These are phyloP conservation scores for Salix brachista DNA, from an alignment of 345 rosid genomes.

Conservation along the genomic window DNA sequence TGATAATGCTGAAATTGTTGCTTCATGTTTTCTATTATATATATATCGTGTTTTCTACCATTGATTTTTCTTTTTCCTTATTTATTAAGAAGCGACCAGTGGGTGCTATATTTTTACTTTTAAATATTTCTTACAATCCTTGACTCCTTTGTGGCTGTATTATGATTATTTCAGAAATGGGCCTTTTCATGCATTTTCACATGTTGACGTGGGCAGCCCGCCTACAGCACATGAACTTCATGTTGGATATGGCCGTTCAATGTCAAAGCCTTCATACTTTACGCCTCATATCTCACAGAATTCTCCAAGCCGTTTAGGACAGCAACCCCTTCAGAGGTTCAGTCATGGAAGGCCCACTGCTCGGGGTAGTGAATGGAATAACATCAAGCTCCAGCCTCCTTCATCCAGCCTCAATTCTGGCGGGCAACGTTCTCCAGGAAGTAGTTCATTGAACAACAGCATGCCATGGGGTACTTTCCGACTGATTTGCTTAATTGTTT, in stretches of 20 bases:
- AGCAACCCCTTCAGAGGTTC: slow-evolving; percentile 55
- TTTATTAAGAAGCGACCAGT: background rate
- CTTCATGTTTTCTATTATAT: background rate
- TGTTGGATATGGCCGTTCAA: slow-evolving; percentile 52
- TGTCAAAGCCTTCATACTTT: slow-evolving; percentile 55
- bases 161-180: slow-evolving; percentile 46
- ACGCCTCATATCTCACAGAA: slow-evolving; percentile 57
- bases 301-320: slow-evolving; percentile 91
- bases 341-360: slow-evolving; percentile 54
- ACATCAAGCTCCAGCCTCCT: slow-evolving; percentile 63
- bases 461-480: slow-evolving; percentile 76
- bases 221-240: slow-evolving; percentile 59
- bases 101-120: background rate
- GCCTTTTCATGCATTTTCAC: slow-evolving; percentile 52
- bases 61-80: background rate
- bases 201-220: slow-evolving; percentile 63
- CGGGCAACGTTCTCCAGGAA: slow-evolving; percentile 75
- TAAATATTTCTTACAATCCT: background rate
- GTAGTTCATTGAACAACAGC: slow-evolving; percentile 59
- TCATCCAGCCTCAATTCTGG: slow-evolving; percentile 55
- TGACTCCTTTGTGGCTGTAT: slow-evolving; percentile 11
- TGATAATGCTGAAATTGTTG: background rate
- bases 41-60: background rate
- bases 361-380: slow-evolving; percentile 64
- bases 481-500: slow-evolving; percentile 11